Base-by-base conservation (phyloP, 176 grass and related monocot genomes). In the Leersia perrieri region DNA sequence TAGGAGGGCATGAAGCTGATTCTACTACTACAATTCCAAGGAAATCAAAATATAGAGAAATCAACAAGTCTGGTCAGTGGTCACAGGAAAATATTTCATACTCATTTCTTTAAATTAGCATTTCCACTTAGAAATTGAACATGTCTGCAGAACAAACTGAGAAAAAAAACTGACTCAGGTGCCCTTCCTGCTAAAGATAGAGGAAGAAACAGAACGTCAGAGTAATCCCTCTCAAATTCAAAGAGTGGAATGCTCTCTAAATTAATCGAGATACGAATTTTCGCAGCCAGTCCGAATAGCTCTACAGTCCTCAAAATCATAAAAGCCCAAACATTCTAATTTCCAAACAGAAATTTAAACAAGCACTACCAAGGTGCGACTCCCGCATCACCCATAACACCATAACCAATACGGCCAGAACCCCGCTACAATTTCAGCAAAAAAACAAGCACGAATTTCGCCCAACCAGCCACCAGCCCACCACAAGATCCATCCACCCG, bases 361-460 rank as follows among this genome's bases (percentile, higher is more conserved):
- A 69, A 20, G 5, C 28, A 34, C 68, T 8, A 44, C 15, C 5
- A 28, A 32, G 68, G 9, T 7, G 8, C 1, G 31, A 42, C 9
- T 58, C 23, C 34, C 2, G 20, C 11, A 75, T 18, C 45, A 40
- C 16, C 61, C 29, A 62, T 35, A 25, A 30, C 30, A 11, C 61
- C 29, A 62, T 35, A 25, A 30, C 30, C 9, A 3, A 34, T 18
- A 29, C 11, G 10, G 16, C 51, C 23, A 14, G 55, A 31, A 49
- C 3, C 41, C 0, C 9, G 10, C 9, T 0, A 3, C 1, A 71
- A 53, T 53, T 27, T 33, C 55, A 66, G 20, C 6, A 45, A 3
- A 60, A 60, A 73, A 71, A 22, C 22, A 14, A 83, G 22, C 71
- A 69, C 33, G 53, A 70, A 55, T 40, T 84, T 18, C 41, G 33